Base-by-base conservation (phyloP, 805 yeast species). In the Schwanniomyces polymorphus region DNA sequence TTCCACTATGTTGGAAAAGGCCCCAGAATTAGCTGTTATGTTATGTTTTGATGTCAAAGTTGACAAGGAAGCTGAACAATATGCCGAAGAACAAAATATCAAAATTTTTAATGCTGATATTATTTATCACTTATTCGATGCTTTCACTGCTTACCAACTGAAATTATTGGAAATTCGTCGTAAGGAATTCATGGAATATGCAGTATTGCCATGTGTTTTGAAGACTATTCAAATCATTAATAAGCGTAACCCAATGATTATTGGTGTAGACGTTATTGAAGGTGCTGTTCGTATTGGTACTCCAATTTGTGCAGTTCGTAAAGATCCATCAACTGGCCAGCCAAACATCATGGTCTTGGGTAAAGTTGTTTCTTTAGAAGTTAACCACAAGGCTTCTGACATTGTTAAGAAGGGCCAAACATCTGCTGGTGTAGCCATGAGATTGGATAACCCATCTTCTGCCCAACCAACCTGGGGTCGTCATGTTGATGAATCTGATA, bases 401-500 rank as follows among this genome's bases (percentile, higher is more conserved):
- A 68, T 75, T 27, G 96, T 91, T 41, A 88, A 90, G 75, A 94
- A 89, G 79, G 97, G 97, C 40, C 96, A 88, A 71, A 89, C 98
- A 10, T 81, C 87, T 58, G 97, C 97, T 25, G 99, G 99, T 81
- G 98, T 92, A 53, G 99, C 99, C 52, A 88, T 94, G 87, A 85
- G 99, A 77, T 79, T 94, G 62, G 99, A 94, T 47, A 86, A 89
- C 59, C 91, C 96, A 55, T 87, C 96, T 38, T 78, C 87, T 48
- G 92, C 88, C 54, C 97, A 91, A 73, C 98, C 99, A 46, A 85
- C 89, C 11, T 94, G 98, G 98, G 99, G 99, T 53, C 89, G 99
- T 76, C 99, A 94, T 65, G 95, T 94, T 58, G 97, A 91, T 68
- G 99, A 94, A 72, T 75, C 82, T 49, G 99, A 94, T 68, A 78